phyloP scores from a whole-genome alignment of 371 early-diverging fungal species.

The Mucor velutinosus region DNA sequence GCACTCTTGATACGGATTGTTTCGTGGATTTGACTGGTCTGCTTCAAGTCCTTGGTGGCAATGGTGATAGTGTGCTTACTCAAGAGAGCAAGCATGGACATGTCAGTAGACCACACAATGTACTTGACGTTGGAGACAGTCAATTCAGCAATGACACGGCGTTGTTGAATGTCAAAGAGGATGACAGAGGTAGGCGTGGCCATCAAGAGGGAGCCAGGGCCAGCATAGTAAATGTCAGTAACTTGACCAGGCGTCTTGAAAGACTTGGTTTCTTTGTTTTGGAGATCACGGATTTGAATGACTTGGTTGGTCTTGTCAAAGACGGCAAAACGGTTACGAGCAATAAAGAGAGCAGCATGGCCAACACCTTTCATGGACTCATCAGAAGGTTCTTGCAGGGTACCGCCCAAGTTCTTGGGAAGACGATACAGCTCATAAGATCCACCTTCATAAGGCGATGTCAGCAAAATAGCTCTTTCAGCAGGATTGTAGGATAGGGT shows the following conservation, averaged over 20 bases:
- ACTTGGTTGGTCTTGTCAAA: constrained; percentile 80
- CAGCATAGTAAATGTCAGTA: constrained; percentile 86
- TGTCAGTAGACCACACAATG: constrained; percentile 88
- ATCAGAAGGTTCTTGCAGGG: constrained; percentile 62
- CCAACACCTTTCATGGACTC: constrained; percentile 80
- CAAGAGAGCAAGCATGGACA: constrained; percentile 83
- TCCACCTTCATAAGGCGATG: constrained; percentile 84
- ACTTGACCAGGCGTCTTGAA: constrained; percentile 79
- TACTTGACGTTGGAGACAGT: constrained; percentile 84
- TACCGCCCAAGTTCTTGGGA: constrained; percentile 74
- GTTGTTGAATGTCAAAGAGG: constrained; percentile 88
- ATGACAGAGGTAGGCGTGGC: constrained; percentile 83
- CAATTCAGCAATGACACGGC: constrained; percentile 74
- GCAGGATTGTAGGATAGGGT: constrained; percentile 94
- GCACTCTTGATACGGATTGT: constrained; percentile 97
- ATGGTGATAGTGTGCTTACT: constrained; percentile 93
- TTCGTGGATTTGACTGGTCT: constrained; percentile 89
- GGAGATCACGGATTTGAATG: constrained; percentile 80
- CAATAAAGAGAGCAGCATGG: constrained; percentile 87
- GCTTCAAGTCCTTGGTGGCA: constrained; percentile 84
- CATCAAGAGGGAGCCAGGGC: constrained; percentile 82
- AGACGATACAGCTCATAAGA: constrained; percentile 84
- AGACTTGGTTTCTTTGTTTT: constrained; percentile 87
- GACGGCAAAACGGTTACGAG: constrained; percentile 94
- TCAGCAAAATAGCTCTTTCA: constrained; percentile 84